Percentiles rank a stretch among this genome's conserved stretches.
Evolutionary conservation across 1,284 basidiomycete species (phyloP).

Genomic region (Cerioporus squamosus): DNA sequence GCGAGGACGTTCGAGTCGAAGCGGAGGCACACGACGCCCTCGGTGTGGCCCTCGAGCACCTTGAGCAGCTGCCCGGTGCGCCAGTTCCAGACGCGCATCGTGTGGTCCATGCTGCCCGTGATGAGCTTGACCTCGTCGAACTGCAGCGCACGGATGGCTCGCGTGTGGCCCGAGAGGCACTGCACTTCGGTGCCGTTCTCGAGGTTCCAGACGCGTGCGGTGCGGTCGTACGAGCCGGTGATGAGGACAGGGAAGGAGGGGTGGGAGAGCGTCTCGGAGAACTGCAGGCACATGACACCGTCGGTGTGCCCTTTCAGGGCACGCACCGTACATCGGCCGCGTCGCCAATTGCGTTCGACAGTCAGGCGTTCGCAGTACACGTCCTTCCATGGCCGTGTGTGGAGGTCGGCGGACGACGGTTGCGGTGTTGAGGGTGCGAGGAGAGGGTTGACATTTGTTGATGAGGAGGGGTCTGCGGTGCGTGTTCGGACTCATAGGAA

Average conservation of each 20-base stretch:
- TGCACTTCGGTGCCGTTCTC: slow-evolving; percentile 88
- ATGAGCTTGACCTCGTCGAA: slow-evolving; percentile 97
- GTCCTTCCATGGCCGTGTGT: slow-evolving; percentile 95
- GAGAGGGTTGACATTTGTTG: slow-evolving; percentile 24
- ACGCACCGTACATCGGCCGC: slow-evolving; percentile 85
- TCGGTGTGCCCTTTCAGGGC: slow-evolving; percentile 93
- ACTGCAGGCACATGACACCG: slow-evolving; percentile 97
- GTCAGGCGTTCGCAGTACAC: slow-evolving; percentile 98
- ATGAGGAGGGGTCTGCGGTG: background rate
- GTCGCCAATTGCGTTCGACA: slow-evolving; percentile 97
- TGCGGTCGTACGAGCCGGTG: slow-evolving; percentile 97
- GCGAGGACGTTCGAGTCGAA: slow-evolving; percentile 94
- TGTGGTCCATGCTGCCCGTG: slow-evolving; percentile 96
- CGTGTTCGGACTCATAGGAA: slow-evolving; percentile 10
- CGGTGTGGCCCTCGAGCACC: slow-evolving; percentile 88
- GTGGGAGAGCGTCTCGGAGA: slow-evolving; percentile 85
- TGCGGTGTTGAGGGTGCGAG: slow-evolving; percentile 25
- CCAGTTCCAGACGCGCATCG: slow-evolving; percentile 98
- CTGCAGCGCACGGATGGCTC: slow-evolving; percentile 91
- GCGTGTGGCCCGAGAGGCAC: slow-evolving; percentile 88
- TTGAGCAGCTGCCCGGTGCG: slow-evolving; percentile 89
- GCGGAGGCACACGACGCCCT: slow-evolving; percentile 90
- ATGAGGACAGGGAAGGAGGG: slow-evolving; percentile 93
- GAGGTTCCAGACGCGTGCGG: slow-evolving; percentile 95
- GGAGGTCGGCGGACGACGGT: slow-evolving; percentile 25